Base-by-base conservation (phyloP, 2,329 filamentous ascomycete genomes). In the Kalaharituber pfeilii region DNA sequence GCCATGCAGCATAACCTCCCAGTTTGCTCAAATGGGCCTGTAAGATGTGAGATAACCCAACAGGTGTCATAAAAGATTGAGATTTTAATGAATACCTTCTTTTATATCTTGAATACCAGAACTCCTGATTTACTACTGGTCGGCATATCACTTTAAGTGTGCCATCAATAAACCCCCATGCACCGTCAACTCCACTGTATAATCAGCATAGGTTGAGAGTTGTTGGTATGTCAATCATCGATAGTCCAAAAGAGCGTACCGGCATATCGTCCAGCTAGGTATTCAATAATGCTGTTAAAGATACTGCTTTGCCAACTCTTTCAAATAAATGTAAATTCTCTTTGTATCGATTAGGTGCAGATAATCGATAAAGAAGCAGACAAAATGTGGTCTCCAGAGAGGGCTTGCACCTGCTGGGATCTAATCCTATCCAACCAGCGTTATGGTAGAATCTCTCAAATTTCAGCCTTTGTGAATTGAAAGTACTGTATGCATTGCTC, bases 1-100 rank as follows among this genome's bases (percentile, higher is more conserved):
- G 15, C 27, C 30, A 52, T 2, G 33, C 20, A 42, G 22, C 15
- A 11, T n/a, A 25, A 42, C 44, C 50, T 15, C 28, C 20, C n/a
- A 18, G n/a, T 44, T 22, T 18, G 11, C 50, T 44, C 27, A 18
- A 42, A 42, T 42, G 50, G 30, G 5, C 30, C 50, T 39, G 2
- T 20, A 13, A 52, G 25, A 52, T 42, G 27, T 18, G 30, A 25
- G 15, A 52, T 52, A 15, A 52, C 15, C 50, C 29, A 52, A 44
- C 50, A 1, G 50, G 50, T 30, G 29, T 52, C 18, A 7, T 24
- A 20, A 52, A 22, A 44, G 27, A 27, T 42, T 52, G 50, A 52
- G n/a, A 52, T 42, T 42, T 42, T 11, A 52, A 13, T 3, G 18
- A 15, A 26, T 49, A 22, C 44, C 24, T 11, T 22, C 24, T 49